These are phyloP conservation scores for Blastobotrys buckinghamii DNA, from an alignment of 1,139 yeast species.

Conservation along the genomic window DNA sequence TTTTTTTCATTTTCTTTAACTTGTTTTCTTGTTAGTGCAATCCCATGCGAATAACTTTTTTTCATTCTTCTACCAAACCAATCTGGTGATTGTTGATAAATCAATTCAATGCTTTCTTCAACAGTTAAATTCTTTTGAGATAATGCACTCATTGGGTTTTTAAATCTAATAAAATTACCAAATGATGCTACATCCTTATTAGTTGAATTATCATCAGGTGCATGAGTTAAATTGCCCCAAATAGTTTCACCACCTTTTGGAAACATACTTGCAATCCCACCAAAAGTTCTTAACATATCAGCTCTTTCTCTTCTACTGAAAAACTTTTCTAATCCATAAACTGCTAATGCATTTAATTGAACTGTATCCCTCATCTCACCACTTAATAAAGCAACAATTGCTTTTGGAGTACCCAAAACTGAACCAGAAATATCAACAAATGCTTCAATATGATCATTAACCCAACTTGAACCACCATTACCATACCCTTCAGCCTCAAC, in stretches of 20 bases:
- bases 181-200: conserved; percentile 38
- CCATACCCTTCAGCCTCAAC: conserved; percentile 82
- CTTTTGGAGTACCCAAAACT: conserved; percentile 86
- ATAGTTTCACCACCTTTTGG: conserved; percentile 90
- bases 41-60: conserved; percentile 74
- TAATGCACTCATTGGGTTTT: conserved; percentile 38
- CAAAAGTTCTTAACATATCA: conserved; percentile 79
- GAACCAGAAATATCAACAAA: conserved; percentile 86
- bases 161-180: conserved; percentile 74
- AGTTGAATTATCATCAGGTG: conserved; percentile 48
- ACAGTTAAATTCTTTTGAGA: conserved; percentile 58
- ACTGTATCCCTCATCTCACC: conserved; percentile 99
- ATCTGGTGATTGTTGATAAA: conserved; percentile 59
- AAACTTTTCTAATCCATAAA: conserved; percentile 89
- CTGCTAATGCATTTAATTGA: conserved; percentile 85
- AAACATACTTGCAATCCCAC: conserved; percentile 91
- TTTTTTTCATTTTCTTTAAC: conserved; percentile 56
- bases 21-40: conserved; percentile 56
- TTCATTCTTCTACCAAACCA: conserved; percentile 66
- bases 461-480: conserved; percentile 79
- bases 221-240: conserved; percentile 62
- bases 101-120: conserved; percentile 56
- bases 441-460: conserved; percentile 72
- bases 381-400: conserved; percentile 81
- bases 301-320: conserved; percentile 85